Evolutionary conservation across 2,329 filamentous ascomycete genomes (phyloP).

Genomic region (Cladosporium colombiae): DNA sequence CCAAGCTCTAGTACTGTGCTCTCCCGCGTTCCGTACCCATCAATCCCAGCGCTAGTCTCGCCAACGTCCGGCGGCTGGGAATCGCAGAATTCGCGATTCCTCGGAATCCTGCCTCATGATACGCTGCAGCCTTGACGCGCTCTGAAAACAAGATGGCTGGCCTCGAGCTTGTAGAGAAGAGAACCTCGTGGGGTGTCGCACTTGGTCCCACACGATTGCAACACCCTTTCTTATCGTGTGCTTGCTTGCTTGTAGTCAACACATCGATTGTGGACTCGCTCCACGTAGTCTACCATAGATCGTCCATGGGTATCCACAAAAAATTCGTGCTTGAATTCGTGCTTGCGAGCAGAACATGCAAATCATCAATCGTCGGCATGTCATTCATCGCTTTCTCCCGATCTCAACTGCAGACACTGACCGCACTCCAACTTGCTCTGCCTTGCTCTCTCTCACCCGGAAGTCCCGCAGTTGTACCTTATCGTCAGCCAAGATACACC

Average conservation of each 20-base stretch:
- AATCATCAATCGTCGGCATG: not conserved
- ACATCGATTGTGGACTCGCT: not conserved
- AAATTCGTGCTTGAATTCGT: not conserved
- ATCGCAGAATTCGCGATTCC: not conserved
- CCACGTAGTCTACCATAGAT: not conserved
- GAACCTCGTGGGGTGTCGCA: not conserved
- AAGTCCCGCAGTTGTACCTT: not conserved
- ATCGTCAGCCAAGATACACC: not conserved
- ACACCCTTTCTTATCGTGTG: not conserved
- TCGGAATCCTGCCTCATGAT: not conserved
- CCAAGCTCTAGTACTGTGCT: not conserved
- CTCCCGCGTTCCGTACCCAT: not conserved
- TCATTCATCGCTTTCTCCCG: not conserved
- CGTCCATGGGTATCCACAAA: not conserved
- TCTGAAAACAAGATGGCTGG: slow-evolving; percentile 17
- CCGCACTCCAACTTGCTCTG: too few relatives aligned
- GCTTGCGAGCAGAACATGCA: not conserved
- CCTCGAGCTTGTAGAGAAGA: not conserved
- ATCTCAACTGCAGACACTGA: too few relatives aligned
- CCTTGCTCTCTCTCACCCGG: not conserved
- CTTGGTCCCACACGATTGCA: not conserved
- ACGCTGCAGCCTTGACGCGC: slow-evolving; percentile 8
- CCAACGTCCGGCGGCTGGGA: slow-evolving; percentile 6
- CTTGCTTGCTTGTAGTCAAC: not conserved
- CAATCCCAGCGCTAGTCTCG: not conserved